phyloP scores from a whole-genome alignment of 1,284 basidiomycete species.

The Omphalotus olearius region DNA sequence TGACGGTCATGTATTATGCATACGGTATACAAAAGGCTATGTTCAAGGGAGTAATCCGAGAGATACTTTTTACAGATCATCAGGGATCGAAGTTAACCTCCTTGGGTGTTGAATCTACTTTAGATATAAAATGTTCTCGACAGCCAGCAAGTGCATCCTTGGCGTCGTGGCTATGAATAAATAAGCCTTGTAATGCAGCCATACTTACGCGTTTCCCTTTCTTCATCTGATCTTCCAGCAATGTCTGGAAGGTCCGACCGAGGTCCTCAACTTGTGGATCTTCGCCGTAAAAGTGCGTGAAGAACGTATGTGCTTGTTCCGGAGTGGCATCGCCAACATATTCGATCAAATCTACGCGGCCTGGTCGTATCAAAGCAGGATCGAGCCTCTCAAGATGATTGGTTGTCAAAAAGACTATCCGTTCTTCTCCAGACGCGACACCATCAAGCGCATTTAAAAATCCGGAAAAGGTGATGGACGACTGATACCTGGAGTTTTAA shows the following conservation, averaged over 20 bases:
- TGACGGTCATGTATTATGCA: conserved; percentile 5
- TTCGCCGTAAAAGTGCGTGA: conserved; percentile 80
- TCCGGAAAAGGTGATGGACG: conserved; percentile 95
- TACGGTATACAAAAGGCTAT: not conserved
- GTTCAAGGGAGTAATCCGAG: no score
- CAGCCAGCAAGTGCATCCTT: conserved; percentile 58
- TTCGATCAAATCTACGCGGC: conserved; percentile 86
- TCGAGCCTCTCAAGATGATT: conserved; percentile 86
- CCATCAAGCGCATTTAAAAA: conserved; percentile 97
- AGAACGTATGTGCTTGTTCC: conserved; percentile 76
- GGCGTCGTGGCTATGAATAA: conserved; percentile 70
- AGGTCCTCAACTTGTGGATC: conserved; percentile 33
- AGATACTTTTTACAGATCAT: not conserved
- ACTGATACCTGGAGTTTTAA: conserved; percentile 67
- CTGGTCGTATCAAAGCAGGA: conserved; percentile 92
- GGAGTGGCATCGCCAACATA: conserved; percentile 87
- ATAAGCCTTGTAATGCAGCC: conserved; percentile 90
- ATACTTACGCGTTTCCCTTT: conserved; percentile 74
- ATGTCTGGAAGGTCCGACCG: conserved; percentile 45
- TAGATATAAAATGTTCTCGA: conserved; percentile 45
- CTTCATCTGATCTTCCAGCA: conserved; percentile 50
- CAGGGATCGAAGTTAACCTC: not conserved
- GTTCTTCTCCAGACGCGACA: conserved; percentile 93
- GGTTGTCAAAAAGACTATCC: conserved; percentile 99
- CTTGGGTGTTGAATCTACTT: conserved; percentile 14